These are phyloP conservation scores for Escallonia herrerae DNA, from an alignment of 129 eudicot genomes.

Conservation along the genomic window DNA sequence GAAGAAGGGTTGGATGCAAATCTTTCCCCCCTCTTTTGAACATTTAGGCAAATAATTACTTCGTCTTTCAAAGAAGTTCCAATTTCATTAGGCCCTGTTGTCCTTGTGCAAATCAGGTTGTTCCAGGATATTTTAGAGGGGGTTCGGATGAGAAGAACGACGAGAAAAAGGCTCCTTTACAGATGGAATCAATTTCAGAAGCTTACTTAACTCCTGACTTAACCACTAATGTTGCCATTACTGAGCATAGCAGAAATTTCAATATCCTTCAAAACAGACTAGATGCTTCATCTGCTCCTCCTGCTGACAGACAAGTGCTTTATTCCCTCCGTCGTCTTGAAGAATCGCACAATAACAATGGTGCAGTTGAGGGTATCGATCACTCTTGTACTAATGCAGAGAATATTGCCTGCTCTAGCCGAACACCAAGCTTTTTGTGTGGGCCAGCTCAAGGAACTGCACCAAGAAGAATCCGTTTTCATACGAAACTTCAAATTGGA, in stretches of 20 bases:
- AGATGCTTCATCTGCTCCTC: background rate
- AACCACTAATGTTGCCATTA: no score
- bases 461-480: slow-evolving; percentile 59
- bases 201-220: background rate
- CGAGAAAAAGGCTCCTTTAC: background rate
- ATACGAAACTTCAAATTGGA: slow-evolving; percentile 29
- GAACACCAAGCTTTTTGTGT: no score
- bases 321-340: background rate
- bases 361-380: background rate
- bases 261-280: background rate
- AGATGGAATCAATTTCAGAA: background rate
- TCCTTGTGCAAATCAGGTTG: background rate
- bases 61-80: no score
- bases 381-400: no score
- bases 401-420: no score
- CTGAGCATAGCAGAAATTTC: background rate
- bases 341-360: background rate
- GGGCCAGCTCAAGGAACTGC: slow-evolving; percentile 53
- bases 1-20: no score
- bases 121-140: background rate
- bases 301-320: background rate
- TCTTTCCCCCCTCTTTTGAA: background rate
- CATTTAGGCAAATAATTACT: no score
- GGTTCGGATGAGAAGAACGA: background rate
- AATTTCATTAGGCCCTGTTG: no score